Percentiles rank a stretch among this genome's conserved stretches.
These are phyloP conservation scores for Fragaria iinumae DNA, from an alignment of 306 rosid genomes.

Conservation along the genomic window DNA sequence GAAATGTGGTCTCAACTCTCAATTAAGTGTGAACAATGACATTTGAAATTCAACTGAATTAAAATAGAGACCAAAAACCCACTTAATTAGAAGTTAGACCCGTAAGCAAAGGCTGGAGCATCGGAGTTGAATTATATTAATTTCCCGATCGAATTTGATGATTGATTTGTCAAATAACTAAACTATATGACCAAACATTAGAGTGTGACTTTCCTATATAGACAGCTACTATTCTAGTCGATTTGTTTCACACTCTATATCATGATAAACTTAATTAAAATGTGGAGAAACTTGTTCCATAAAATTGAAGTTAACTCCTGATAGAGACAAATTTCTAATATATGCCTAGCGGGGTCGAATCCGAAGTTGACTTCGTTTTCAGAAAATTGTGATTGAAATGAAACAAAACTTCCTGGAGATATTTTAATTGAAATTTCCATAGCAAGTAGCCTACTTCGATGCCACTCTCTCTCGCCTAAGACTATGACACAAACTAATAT, in stretches of 20 bases:
- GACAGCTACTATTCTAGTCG: too few species aligned
- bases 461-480: not conserved
- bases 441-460: not conserved
- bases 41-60: not conserved
- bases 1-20: not conserved
- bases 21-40: not conserved
- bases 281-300: not conserved
- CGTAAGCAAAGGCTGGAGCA: not conserved
- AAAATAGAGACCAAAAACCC: not conserved
- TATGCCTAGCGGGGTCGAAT: not conserved
- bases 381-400: not conserved
- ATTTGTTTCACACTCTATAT: not conserved
- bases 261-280: not conserved
- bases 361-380: not conserved
- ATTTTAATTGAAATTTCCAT: not conserved
- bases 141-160: not conserved
- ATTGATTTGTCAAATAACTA: not conserved
- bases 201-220: not conserved
- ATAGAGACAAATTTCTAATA: conserved; percentile 6
- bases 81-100: not conserved
- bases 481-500: not conserved
- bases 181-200: not conserved
- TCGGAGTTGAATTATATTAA: not conserved
- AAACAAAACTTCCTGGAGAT: not conserved
- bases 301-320: not conserved